Conservation (phyloP, 2,329 filamentous ascomycete genomes). For the Thermothelomyces thermophilus region DNA sequence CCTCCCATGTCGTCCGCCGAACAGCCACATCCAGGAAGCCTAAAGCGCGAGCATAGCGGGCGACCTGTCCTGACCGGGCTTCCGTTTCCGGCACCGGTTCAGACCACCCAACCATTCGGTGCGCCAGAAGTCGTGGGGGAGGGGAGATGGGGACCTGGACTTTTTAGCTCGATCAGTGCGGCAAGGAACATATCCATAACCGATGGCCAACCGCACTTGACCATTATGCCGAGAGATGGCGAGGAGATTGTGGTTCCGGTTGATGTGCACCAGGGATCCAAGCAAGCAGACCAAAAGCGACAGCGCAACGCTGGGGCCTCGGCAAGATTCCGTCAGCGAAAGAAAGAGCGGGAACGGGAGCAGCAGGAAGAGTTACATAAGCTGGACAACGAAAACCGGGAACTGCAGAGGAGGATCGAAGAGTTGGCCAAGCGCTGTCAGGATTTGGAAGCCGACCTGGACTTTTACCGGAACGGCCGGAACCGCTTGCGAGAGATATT, state of each 20-base stretch:
- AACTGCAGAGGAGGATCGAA: conserved; percentile 47
- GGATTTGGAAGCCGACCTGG: conserved; percentile 54
- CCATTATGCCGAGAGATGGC: conserved; percentile 33
- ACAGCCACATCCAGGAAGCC: conserved; percentile 5
- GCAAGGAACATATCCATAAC: conserved; percentile 21
- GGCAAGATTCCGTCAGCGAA: conserved; percentile 70
- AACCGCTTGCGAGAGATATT: conserved; percentile 65
- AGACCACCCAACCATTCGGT: conserved; percentile 7
- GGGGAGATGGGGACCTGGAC: conserved; percentile 17
- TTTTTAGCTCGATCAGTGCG: conserved; percentile 10
- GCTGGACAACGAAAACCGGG: conserved; percentile 60
- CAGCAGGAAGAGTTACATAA: conserved; percentile 62
- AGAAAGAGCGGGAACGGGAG: conserved; percentile 76
- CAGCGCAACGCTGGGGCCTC: conserved; percentile 81
- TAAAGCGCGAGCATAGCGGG: conserved; percentile 20
- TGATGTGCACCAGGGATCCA: conserved; percentile 75
- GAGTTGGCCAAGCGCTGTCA: conserved; percentile 53
- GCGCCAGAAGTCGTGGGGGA: conserved; percentile 12
- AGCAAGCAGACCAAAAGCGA: conserved; percentile 77
- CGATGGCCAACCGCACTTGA: conserved; percentile 28
- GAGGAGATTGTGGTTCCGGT: conserved; percentile 56
- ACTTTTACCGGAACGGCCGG: conserved; percentile 68
- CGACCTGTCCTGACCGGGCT: conserved; percentile 17
- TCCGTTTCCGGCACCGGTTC: conserved; percentile 13
- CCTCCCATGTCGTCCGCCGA: conserved; percentile 22